Conservation (phyloP, 768 basidiomycete species). For the Cystofilobasidium ferigula region DNA sequence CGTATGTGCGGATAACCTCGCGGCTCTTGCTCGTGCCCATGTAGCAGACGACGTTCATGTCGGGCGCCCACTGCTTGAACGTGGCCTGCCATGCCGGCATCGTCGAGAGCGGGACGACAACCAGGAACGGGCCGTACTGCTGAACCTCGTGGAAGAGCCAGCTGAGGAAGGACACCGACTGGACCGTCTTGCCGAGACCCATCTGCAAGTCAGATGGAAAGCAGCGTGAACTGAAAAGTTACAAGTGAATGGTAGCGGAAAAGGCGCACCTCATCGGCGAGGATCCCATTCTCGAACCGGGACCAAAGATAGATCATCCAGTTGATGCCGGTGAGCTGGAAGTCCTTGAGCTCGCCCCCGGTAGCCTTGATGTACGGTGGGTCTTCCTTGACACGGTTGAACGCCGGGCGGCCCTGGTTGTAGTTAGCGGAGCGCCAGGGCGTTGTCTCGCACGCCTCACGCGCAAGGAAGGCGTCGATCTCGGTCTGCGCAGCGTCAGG, state of each 20-base stretch:
- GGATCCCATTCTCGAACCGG: slow-evolving; percentile 86
- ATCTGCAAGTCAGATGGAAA: no score
- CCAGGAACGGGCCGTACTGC: slow-evolving; percentile 93
- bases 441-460: slow-evolving; percentile 67
- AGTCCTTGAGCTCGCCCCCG: slow-evolving; percentile 86
- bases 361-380: slow-evolving; percentile 69
- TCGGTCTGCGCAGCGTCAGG: slow-evolving; percentile 54
- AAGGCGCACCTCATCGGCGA: slow-evolving; percentile 66
- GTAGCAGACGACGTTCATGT: slow-evolving; percentile 91
- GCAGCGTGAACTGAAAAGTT: no score
- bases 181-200: slow-evolving; percentile 97
- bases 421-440: slow-evolving; percentile 74
- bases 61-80: slow-evolving; percentile 89
- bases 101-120: slow-evolving; percentile 94
- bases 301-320: slow-evolving; percentile 98
- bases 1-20: slow-evolving; percentile 79
- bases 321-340: slow-evolving; percentile 93
- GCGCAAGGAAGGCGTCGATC: slow-evolving; percentile 64
- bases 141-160: slow-evolving; percentile 84
- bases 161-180: slow-evolving; percentile 87
- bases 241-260: background rate
- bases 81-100: slow-evolving; percentile 97
- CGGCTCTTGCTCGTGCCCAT: slow-evolving; percentile 79
- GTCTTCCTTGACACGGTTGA: slow-evolving; percentile 72
- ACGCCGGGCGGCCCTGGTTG: slow-evolving; percentile 59